Evolutionary conservation across 192 early-diverging fungal genomes (phyloP), one percentile per base, ranked within the genome.

Genomic region (Diversispora epigaea): DNA sequence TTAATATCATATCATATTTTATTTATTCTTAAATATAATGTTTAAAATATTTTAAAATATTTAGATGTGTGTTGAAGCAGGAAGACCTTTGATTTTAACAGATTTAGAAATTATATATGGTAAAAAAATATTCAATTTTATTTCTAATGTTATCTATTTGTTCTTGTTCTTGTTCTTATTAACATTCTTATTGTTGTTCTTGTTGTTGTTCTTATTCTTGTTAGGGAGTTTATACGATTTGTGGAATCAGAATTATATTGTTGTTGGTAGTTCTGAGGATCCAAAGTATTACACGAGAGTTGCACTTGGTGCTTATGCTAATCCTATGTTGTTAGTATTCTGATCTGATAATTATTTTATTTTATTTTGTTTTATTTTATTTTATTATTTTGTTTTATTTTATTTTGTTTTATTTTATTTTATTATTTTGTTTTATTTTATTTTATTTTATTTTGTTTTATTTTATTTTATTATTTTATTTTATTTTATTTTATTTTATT

Each of bases 211-310:
- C 67, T 22, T 39, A 40, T 57, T 15, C 32, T 25, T 39, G 6
- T 22, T 63, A 73, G 72, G 6, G 19, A 75, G n/a, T 57, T 45
- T 75, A 17, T 75, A 75, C 47, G 73, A 67, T 39, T 32, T 75
- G 44, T 75, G 63, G 73, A 69, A 75, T 68, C 65, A 75, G 61
- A 75, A 75, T 47, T 75, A 75, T 49, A 75, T 75, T 15, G 64
- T 40, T 6, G 15, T 40, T 11, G 72, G 72, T 19, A 46, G 43
- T 49, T 11, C 21, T 9, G 73, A 49, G 3, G 44, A 75, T n/a
- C 22, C 40, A 9, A 75, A 75, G 6, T 19, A 69, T 21, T 68
- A 71, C 7, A 50, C 61, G 7, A 43, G 65, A 8, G 73, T 75
- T 7, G 63, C 64, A 6, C 64, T 75, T 19, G 73, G 73, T 17